A percentile compares a stretch with the other conserved stretches of the same genome.
Evolutionary conservation across 2,329 filamentous ascomycete species (phyloP).

Genomic region (Botrytis byssoidea): DNA sequence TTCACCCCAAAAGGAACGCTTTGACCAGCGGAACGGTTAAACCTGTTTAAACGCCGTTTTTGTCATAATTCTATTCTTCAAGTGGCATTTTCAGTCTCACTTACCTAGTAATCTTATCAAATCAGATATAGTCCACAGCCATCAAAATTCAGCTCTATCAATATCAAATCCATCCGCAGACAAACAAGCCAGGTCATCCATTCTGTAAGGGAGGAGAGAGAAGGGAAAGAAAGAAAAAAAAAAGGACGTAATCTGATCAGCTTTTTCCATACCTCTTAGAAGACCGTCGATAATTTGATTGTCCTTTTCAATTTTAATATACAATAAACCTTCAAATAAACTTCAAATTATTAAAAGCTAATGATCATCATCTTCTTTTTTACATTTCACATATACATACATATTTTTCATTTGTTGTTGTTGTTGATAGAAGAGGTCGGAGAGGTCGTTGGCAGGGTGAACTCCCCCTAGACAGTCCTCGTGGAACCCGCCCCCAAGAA

Average conservation of each 20-base stretch:
- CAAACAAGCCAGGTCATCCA: too few relatives aligned
- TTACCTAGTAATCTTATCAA: not conserved
- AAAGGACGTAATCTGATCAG: not conserved
- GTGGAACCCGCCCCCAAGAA: not conserved
- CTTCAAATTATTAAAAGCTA: not conserved
- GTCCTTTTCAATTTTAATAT: not conserved
- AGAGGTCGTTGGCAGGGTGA: not conserved
- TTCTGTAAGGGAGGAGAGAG: not conserved
- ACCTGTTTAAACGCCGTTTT: not conserved
- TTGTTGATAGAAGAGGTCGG: not conserved
- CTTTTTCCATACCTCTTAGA: not conserved
- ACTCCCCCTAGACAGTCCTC: not conserved
- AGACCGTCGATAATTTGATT: not conserved
- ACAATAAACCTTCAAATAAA: not conserved
- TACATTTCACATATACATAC: not conserved
- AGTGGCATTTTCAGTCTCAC: not conserved
- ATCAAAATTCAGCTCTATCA: not conserved
- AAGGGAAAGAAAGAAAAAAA: too few relatives aligned
- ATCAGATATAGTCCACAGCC: not conserved
- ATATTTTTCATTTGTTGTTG: not conserved
- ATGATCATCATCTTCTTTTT: not conserved
- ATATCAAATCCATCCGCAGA: not conserved
- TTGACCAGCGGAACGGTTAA: not conserved
- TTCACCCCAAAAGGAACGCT: not conserved
- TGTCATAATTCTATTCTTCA: not conserved